A percentile compares a stretch with the other conserved stretches of the same genome.
Conservation (phyloP, 352 stramenopile species). For the Globisporangium paroecandrum region DNA sequence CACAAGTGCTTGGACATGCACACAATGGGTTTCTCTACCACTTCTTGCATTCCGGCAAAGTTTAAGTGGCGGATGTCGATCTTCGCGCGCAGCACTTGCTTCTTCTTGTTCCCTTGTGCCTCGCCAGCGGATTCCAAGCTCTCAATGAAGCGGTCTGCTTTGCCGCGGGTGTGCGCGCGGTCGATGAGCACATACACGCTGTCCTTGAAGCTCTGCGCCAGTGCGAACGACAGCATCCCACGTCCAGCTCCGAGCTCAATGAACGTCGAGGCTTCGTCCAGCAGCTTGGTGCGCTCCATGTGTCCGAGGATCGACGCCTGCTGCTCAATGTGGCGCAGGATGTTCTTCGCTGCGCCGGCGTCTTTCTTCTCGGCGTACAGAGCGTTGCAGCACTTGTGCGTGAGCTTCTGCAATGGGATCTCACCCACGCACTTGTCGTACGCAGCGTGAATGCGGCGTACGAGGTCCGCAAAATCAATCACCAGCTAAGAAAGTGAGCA, state of each 20-base stretch:
- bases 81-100: slow-evolving; percentile 55
- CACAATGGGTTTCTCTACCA: slow-evolving; percentile 47
- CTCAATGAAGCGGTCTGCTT: slow-evolving; percentile 72
- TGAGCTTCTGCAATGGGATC: slow-evolving; percentile 61
- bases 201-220: slow-evolving; percentile 58
- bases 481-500: slow-evolving; percentile 14
- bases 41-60: slow-evolving; percentile 57
- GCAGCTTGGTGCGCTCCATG: slow-evolving; percentile 54
- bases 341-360: slow-evolving; percentile 49
- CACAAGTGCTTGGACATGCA: slow-evolving; percentile 87
- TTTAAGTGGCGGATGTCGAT: slow-evolving; percentile 87
- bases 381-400: slow-evolving; percentile 59
- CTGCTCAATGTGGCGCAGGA: slow-evolving; percentile 79
- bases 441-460: slow-evolving; percentile 40
- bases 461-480: slow-evolving; percentile 58
- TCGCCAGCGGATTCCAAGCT: slow-evolving; percentile 11
- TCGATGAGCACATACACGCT: slow-evolving; percentile 79
- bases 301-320: slow-evolving; percentile 81
- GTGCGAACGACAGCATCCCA: slow-evolving; percentile 75
- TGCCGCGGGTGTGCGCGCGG: slow-evolving; percentile 62
- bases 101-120: slow-evolving; percentile 18
- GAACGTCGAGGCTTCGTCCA: slow-evolving; percentile 46
- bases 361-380: slow-evolving; percentile 61
- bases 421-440: slow-evolving; percentile 56
- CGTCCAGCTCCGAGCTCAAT: slow-evolving; percentile 73